Evolutionary conservation across 331 rosid genomes (phyloP).

Genomic region (Ulmus americana): DNA sequence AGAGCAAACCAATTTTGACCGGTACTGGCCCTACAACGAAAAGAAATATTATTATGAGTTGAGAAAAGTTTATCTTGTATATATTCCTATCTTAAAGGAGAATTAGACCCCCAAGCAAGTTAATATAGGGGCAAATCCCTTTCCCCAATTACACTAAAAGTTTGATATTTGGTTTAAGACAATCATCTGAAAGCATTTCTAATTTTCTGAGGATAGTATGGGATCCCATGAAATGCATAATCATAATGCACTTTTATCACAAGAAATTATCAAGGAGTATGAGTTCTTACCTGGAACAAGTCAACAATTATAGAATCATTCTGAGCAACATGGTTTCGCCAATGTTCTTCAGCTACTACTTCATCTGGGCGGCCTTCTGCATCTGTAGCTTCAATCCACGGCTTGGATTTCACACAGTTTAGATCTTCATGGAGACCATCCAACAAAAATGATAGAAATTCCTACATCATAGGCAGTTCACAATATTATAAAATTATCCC

Average conservation of each 20-base stretch:
- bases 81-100: no score
- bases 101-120: neutral
- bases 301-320: constrained; percentile 76
- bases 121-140: neutral
- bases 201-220: neutral
- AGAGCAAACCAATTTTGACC: constrained; percentile 78
- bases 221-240: neutral
- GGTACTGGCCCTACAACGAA: constrained; percentile 70
- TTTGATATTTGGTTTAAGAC: neutral
- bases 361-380: constrained; percentile 63
- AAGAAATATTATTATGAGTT: constrained; percentile 8
- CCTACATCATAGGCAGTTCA: constrained; percentile 44
- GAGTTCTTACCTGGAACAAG: constrained; percentile 60
- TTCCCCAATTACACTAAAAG: neutral
- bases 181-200: neutral
- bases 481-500: constrained; percentile 19
- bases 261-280: neutral
- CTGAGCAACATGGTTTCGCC: constrained; percentile 85
- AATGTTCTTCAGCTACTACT: constrained; percentile 78
- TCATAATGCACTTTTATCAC: neutral
- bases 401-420: constrained; percentile 79
- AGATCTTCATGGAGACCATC: constrained; percentile 91
- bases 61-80: no score
- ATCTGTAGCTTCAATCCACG: constrained; percentile 70
- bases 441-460: constrained; percentile 82